Evolutionary conservation across 2,329 filamentous ascomycete genomes (phyloP).

Genomic region (Hypoxylon sp.): DNA sequence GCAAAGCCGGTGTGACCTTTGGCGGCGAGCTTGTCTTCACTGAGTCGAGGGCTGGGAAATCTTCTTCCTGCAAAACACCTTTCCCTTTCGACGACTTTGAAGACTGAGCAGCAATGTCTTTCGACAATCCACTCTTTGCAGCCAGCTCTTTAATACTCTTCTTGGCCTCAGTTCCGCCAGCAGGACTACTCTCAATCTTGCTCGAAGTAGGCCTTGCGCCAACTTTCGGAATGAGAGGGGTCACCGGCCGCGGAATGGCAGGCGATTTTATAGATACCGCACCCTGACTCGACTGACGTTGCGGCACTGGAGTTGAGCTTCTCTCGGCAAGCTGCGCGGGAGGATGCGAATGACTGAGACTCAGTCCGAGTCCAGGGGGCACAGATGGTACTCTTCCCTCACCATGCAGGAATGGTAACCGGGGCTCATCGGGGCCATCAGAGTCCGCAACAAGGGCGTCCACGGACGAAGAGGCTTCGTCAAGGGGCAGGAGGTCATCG

Average conservation of each 20-base stretch:
- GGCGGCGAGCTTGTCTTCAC: slow-evolving; percentile 58
- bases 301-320: slow-evolving; percentile 43
- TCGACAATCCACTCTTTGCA: slow-evolving; percentile 63
- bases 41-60: slow-evolving; percentile 73
- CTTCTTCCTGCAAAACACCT: slow-evolving; percentile 69
- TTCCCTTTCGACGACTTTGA: slow-evolving; percentile 55
- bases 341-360: slow-evolving; percentile 56
- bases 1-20: slow-evolving; percentile 53
- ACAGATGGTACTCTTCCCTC: slow-evolving; percentile 54
- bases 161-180: slow-evolving; percentile 55
- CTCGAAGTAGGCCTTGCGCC: slow-evolving; percentile 48
- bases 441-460: slow-evolving; percentile 78
- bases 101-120: slow-evolving; percentile 62
- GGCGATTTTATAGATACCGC: slow-evolving; percentile 42
- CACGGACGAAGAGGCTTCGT: slow-evolving; percentile 74
- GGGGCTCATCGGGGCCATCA: slow-evolving; percentile 52
- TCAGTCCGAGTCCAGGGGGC: slow-evolving; percentile 63
- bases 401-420: slow-evolving; percentile 39
- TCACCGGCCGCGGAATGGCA: slow-evolving; percentile 53
- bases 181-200: slow-evolving; percentile 42
- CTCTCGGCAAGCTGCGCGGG: slow-evolving; percentile 43
- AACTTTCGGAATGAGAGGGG: slow-evolving; percentile 51
- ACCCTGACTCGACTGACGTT: slow-evolving; percentile 41
- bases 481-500: slow-evolving; percentile 72
- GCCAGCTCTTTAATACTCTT: slow-evolving; percentile 63